These are phyloP conservation scores for Crithidia sp. DNA, from an alignment of 208 protist genomes.

Conservation along the genomic window DNA sequence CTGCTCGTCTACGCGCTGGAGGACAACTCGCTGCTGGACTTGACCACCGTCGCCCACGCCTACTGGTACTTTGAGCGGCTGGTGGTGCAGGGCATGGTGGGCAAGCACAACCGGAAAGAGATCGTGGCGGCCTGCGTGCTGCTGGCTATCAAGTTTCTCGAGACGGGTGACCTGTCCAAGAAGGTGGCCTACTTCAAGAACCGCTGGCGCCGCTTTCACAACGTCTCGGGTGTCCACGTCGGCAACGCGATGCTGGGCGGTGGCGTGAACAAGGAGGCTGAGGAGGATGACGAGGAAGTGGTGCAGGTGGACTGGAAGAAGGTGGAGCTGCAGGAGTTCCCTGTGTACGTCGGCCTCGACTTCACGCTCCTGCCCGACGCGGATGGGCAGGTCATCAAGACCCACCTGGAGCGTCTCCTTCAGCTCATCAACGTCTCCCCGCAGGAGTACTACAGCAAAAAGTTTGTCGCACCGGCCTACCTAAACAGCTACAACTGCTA, in stretches of 20 bases:
- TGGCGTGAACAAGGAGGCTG: slow-evolving; percentile 40
- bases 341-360: slow-evolving; percentile 83
- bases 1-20: slow-evolving; percentile 77
- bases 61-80: slow-evolving; percentile 91
- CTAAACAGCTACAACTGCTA: slow-evolving; percentile 55
- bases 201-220: slow-evolving; percentile 64
- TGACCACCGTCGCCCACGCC: slow-evolving; percentile 76
- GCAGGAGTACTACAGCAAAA: slow-evolving; percentile 87
- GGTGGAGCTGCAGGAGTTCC: slow-evolving; percentile 77
- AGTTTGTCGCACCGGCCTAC: slow-evolving; percentile 64
- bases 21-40: slow-evolving; percentile 68
- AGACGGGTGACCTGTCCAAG: slow-evolving; percentile 71
- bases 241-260: slow-evolving; percentile 38
- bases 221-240: slow-evolving; percentile 28
- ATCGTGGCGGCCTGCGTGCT: slow-evolving; percentile 72
- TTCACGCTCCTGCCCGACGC: slow-evolving; percentile 79
- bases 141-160: slow-evolving; percentile 84
- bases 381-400: slow-evolving; percentile 66
- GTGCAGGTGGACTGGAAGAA: slow-evolving; percentile 64
- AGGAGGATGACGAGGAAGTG: slow-evolving; percentile 67
- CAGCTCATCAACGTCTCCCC: slow-evolving; percentile 79
- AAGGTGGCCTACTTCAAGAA: slow-evolving; percentile 79
- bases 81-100: slow-evolving; percentile 78
- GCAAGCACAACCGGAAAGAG: slow-evolving; percentile 78
- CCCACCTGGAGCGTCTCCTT: slow-evolving; percentile 77